Base-by-base conservation (phyloP, 495 filamentous ascomycete genomes). In the Lentithecium fluviatile region DNA sequence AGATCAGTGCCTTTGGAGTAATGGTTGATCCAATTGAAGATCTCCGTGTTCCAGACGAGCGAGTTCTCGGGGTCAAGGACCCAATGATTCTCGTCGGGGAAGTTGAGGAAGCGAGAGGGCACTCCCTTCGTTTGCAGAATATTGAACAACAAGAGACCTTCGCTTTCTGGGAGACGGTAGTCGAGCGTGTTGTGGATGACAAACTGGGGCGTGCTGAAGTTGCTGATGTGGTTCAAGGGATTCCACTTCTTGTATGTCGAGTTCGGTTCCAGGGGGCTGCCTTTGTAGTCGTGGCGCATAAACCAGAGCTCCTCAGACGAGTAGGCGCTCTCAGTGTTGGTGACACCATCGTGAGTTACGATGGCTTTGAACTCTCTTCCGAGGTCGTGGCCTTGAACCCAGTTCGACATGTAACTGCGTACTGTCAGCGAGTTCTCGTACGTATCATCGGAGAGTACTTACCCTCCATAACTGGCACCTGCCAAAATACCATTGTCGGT, bases 341-440 rank as follows among this genome's bases (percentile, higher is more conserved):
- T 75, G 19, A 79, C 74, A 23, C 79, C 80, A 63, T 77, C 62
- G 37, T 65, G 62, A 4, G 62, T 65, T 51, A 82, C 79, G 10
- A 83, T 69, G 0, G 79, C 78, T 58, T 82, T 81, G 71, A 83
- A 80, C 55, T 79, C 66, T 6, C 77, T 76, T 19, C 79, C 81
- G 1, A 84, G 70, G 1, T 71, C 70, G 42, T 80, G 77, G 19
- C 81, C 80, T 62, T 82, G 79, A 58, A 83, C 80, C 81, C 81
- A 83, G 66, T 82, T 82, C 51, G 79, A 72, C 80, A 82, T 83
- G 70, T 78, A 83, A 0, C 78, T 78, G 25, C n/a, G 2, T 8
- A 25, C n/a, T 25, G 52, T 43, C 15, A 43, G 40, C 40, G 19
- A 6, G 6, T 2, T 20, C 25, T 53, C 12, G 29, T 32, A 53